These are phyloP conservation scores for Cystoisospora suis DNA, from an alignment of 169 alveolate species.

Conservation along the genomic window DNA sequence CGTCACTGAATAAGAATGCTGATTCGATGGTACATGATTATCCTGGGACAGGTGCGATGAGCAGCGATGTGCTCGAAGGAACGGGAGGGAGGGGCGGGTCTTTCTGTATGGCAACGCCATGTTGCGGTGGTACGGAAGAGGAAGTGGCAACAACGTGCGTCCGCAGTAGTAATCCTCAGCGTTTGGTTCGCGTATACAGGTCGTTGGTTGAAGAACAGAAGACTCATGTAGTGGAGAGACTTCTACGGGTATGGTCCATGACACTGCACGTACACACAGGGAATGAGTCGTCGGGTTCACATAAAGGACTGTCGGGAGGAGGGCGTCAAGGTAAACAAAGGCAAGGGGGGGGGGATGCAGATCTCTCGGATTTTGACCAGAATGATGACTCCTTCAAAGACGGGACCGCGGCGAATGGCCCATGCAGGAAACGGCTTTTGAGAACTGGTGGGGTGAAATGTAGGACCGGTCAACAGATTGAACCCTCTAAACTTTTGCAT, in stretches of 20 bases:
- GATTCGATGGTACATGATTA: background rate
- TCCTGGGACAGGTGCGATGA: background rate
- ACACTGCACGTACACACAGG: background rate
- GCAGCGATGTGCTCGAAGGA: background rate
- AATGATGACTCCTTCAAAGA: too few relatives aligned
- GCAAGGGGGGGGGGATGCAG: background rate
- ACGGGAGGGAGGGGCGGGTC: background rate
- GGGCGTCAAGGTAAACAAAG: background rate
- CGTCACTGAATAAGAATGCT: too few relatives aligned
- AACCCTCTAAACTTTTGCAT: too few relatives aligned
- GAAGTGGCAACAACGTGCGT: background rate
- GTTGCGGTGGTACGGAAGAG: too few relatives aligned
- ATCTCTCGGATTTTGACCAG: too few relatives aligned
- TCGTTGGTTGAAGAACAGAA: background rate
- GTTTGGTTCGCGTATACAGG: slow-evolving; percentile 11
- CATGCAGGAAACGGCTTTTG: too few relatives aligned
- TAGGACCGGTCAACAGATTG: too few relatives aligned
- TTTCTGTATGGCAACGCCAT: too few relatives aligned
- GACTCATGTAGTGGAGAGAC: background rate
- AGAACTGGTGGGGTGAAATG: too few relatives aligned
- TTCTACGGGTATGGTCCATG: slow-evolving; percentile 24
- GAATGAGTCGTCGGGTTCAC: too few relatives aligned
- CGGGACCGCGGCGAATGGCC: too few relatives aligned
- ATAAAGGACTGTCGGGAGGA: too few relatives aligned
- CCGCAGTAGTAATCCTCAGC: slow-evolving; percentile 33